Evolutionary conservation across 1,284 basidiomycete species (phyloP).

Genomic region (Boletellus deceptivus): DNA sequence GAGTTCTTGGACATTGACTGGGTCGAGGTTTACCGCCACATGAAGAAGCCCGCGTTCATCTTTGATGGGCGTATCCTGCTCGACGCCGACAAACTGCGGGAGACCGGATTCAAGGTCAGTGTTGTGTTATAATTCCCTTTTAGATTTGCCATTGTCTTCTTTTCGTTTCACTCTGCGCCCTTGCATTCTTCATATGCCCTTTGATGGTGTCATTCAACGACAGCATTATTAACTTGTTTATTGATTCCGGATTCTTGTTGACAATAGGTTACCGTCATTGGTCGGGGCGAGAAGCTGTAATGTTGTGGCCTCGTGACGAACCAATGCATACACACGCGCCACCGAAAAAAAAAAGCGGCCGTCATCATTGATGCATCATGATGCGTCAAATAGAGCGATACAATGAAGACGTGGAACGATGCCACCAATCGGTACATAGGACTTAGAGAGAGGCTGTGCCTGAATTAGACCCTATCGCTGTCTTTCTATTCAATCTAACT

Average conservation of each 20-base stretch:
- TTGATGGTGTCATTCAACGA: conserved; percentile 9
- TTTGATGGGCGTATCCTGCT: conserved; percentile 91
- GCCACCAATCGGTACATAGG: no score
- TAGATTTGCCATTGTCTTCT: no score
- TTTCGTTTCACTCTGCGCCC: no score
- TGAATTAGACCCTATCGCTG: no score
- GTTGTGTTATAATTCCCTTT: neutral
- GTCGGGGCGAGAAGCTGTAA: conserved; percentile 35
- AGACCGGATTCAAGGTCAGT: conserved; percentile 78
- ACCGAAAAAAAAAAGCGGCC: no score
- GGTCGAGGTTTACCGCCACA: conserved; percentile 78
- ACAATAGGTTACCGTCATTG: conserved; percentile 35
- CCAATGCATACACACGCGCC: no score
- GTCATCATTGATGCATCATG: no score
- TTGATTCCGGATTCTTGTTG: no score
- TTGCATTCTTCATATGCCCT: neutral
- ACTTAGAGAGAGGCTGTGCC: no score
- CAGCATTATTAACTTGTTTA: conserved; percentile 9
- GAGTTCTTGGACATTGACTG: conserved; percentile 95
- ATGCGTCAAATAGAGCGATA: no score
- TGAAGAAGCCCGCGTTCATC: conserved; percentile 96
- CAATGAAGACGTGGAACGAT: no score
- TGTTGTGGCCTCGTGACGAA: neutral
- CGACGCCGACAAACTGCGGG: conserved; percentile 73
- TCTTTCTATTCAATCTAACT: no score